phyloP scores from a whole-genome alignment of 2,329 filamentous ascomycete species.

The Alternaria sp. region DNA sequence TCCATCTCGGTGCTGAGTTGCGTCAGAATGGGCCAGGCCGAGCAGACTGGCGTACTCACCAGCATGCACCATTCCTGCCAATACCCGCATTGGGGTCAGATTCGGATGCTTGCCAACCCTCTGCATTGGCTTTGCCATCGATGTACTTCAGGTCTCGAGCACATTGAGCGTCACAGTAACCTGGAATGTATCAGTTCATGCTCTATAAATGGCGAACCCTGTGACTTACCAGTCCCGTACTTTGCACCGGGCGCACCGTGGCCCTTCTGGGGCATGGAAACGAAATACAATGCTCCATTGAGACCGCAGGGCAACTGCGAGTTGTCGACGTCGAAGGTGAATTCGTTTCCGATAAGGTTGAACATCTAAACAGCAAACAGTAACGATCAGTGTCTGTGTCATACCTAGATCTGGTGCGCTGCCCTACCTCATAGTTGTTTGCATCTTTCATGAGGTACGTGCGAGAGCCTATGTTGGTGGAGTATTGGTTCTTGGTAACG shows the following conservation, averaged over 20 bases:
- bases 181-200: constrained; percentile 31
- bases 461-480: constrained; percentile 46
- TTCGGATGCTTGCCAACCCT: constrained; percentile 58
- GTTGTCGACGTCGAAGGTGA: constrained; percentile 51
- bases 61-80: constrained; percentile 65
- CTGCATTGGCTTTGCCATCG: constrained; percentile 61
- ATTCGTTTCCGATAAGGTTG: constrained; percentile 45
- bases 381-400: background rate
- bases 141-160: constrained; percentile 56
- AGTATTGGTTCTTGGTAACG: constrained; percentile 58
- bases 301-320: constrained; percentile 70
- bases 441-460: constrained; percentile 45
- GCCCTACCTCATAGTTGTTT: constrained; percentile 28
- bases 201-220: background rate
- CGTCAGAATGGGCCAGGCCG: background rate
- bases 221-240: constrained; percentile 57
- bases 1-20: constrained; percentile 63
- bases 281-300: constrained; percentile 62
- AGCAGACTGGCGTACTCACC: constrained; percentile 33
- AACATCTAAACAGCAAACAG: constrained; percentile 30
- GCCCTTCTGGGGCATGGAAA: constrained; percentile 62
- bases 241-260: constrained; percentile 57
- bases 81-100: constrained; percentile 61
- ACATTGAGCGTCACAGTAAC: constrained; percentile 47
- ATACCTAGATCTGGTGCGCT: too few relatives aligned